A percentile compares a stretch with the other conserved stretches of the same genome.
These are phyloP conservation scores for Xerocomus potaroensis DNA, from an alignment of 768 basidiomycete genomes.

Conservation along the genomic window DNA sequence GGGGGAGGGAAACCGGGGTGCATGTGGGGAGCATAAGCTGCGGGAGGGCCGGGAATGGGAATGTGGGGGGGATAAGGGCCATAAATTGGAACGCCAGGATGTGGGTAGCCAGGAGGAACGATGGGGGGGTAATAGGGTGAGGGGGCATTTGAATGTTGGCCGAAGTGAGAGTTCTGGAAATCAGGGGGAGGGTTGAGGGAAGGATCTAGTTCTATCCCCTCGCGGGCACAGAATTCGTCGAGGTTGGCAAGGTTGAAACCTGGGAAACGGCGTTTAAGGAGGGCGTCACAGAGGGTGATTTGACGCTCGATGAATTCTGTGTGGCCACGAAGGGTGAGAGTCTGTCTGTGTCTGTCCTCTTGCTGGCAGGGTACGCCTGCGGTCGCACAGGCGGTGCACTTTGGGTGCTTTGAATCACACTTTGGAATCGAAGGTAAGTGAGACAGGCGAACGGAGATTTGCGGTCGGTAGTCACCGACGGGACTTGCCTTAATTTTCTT, in stretches of 20 bases:
- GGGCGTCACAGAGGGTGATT: conserved; percentile 71
- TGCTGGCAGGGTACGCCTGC: conserved; percentile 80
- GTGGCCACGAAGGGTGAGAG: conserved; percentile 79
- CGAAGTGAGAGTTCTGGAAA: conserved; percentile 34
- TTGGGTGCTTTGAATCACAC: conserved; percentile 90
- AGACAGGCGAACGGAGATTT: conserved; percentile 62
- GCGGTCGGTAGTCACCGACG: conserved; percentile 73
- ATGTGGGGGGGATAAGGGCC: conserved; percentile 41
- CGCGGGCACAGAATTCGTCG: conserved; percentile 59
- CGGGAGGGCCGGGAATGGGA: conserved; percentile 37
- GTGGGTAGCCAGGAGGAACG: conserved; percentile 46
- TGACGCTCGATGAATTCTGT: conserved; percentile 80
- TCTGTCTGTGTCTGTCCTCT: conserved; percentile 85
- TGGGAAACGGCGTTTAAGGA: conserved; percentile 69
- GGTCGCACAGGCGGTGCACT: conserved; percentile 80
- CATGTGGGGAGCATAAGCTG: conserved; percentile 51
- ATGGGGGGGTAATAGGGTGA: conserved; percentile 32
- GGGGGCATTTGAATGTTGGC: conserved; percentile 20
- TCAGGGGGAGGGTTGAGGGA: conserved; percentile 25
- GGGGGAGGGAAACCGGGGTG: conserved; percentile 59
- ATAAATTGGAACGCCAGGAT: conserved; percentile 40
- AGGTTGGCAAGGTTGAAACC: conserved; percentile 63
- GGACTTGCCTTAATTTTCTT: conserved; percentile 92
- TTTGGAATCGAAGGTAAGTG: conserved; percentile 34
- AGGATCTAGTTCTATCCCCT: conserved; percentile 55